Percentiles rank a stretch among this genome's conserved stretches.
These are phyloP conservation scores for Aspergillus heteromorphus DNA, from an alignment of 495 filamentous ascomycete genomes.

Conservation along the genomic window DNA sequence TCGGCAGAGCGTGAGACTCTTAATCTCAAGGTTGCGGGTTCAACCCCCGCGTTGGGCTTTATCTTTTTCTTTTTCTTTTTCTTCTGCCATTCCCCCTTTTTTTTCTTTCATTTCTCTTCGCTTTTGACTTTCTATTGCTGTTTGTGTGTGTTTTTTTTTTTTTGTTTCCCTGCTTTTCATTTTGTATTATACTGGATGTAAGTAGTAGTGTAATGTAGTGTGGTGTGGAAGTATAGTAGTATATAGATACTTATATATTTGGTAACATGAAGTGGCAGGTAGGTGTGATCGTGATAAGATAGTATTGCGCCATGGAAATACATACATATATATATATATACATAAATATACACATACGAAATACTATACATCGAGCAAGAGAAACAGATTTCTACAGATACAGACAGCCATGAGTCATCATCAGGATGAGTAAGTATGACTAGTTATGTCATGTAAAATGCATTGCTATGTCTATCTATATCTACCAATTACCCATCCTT, in stretches of 20 bases:
- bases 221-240: no score
- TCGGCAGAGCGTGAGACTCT: slow-evolving; percentile 4
- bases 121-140: background rate
- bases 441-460: no score
- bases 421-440: no score
- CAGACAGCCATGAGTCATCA: no score
- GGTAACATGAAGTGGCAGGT: background rate
- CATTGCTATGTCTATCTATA: no score
- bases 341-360: background rate
- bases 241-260: background rate
- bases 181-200: background rate
- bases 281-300: background rate
- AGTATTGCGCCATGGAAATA: no score
- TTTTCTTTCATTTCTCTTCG: background rate
- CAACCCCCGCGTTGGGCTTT: background rate
- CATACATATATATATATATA: no score
- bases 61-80: background rate
- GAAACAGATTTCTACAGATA: no score
- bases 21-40: slow-evolving; percentile 4
- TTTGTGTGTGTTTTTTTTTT: background rate
- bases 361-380: no score
- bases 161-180: no score
- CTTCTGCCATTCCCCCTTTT: background rate
- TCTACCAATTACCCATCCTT: no score
- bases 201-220: no score